Base-by-base conservation (phyloP, 768 basidiomycete genomes). In the Xanthoconium purpureum region DNA sequence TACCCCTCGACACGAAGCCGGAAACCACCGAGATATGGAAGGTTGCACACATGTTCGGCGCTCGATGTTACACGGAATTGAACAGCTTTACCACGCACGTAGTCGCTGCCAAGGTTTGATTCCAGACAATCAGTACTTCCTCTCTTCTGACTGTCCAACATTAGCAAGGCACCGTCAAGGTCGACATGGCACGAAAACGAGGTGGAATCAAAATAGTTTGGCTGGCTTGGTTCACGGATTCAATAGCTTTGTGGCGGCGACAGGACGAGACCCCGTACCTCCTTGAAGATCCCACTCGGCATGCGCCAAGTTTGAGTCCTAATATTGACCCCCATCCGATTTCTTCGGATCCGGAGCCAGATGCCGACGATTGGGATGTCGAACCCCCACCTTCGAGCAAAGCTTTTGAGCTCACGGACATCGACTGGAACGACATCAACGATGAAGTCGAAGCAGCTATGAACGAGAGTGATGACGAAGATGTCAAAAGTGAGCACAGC, bases 131-230 rank as follows among this genome's bases (percentile, higher is more conserved):
- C 24, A 20, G 5, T 52, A 46, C 52, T 52, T 38, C 57, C 57
- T 54, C 38, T 47, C 39, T 50, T 33, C 48, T 61, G 29, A 53
- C 11, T 40, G 24, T 36, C 40, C 33, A 47, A 39, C 44, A 32
- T 46, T 65, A 95, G 91, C 84, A 84, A 58, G 91, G 91, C 35
- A 98, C 96, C 0, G 87, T 88, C 61, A 99, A 99, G 74, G 94
- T 96, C 1, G 88, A 94, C 66, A 76, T 80, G 52, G 94, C 94
- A 1, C 82, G 88, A 40, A 82, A 82, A 66, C 82, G 83, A n/a
- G 84, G 87, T 7, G 83, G 82, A 24, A 84, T 91, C 66, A 85
- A 88, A 68, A 84, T 98, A 57, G 93, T 98, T 18, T 91, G 90
- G 84, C 72, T 89, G 9, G 77, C 82, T 10, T 99, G 96, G 96